Base-by-base conservation (phyloP, 768 basidiomycete genomes). In the Phanerodontia chrysosporium region DNA sequence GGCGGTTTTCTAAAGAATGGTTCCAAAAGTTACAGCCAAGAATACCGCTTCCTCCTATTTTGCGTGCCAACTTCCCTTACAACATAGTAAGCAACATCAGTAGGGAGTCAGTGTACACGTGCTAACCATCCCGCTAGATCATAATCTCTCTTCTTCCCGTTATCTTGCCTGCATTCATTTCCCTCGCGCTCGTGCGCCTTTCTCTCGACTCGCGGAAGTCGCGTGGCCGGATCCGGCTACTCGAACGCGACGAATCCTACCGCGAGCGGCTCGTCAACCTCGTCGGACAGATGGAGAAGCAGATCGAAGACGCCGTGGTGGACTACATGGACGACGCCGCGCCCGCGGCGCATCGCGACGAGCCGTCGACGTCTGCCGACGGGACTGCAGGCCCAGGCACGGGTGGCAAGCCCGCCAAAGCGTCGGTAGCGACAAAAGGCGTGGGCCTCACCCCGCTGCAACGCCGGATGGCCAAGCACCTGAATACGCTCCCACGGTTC, bases 401-500 rank as follows among this genome's bases (percentile, higher is more conserved):
- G 9, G 18, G 39, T 5, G 24, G 14, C 30, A 45, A 58, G 35
- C 49, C 13, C 22, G 32, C 18, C 45, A 18, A 36, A 55, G 42
- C 27, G 3, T 18, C 30, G 44, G 42, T 44, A 45, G 56, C 30
- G 13, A 25, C 14, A 32, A 3, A 24, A 49, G 45, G 79, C 57
- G 80, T 80, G 24, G 70, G 21, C 4, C 73, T 92, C 25, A 81
- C 80, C 18, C 74, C 81, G 1, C 66, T 78, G 12, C 91, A 94
- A 66, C 77, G 71, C 16, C 75, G 73, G 58, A 84, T 88, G 32
- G 81, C 81, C 5, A 72, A 71, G 6, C 80, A 76, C 69, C 75
- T 94, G 39, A 92, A 92, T 70, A 75, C 74, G 45, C 78, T 93
- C 12, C 88, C 89, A 0, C 72, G 76, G 29, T 67, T 93, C 49